Conservation (phyloP, 805 yeast species). For the Yarrowia bubula region DNA sequence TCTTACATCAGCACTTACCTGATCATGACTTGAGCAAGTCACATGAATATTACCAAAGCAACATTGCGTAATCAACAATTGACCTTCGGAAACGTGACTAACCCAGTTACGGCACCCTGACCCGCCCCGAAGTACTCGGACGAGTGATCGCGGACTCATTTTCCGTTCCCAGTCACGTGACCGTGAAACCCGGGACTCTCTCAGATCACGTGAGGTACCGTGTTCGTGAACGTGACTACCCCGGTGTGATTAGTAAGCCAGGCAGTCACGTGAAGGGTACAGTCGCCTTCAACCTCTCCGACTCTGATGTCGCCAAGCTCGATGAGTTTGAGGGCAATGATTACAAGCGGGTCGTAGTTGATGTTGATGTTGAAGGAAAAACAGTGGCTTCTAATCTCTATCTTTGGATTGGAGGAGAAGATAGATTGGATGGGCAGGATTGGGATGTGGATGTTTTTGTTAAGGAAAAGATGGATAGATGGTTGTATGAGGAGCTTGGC, state of each 20-base stretch:
- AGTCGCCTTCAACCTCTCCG: conserved; percentile 11
- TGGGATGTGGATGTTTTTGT: conserved; percentile 18
- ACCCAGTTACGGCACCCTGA: conserved; percentile 14
- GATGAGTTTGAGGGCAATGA: conserved; percentile 8
- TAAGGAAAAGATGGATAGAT: conserved; percentile 3
- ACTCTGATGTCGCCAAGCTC: background rate
- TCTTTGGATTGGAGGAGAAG: conserved; percentile 18
- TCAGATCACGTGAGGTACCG: background rate
- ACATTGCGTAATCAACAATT: too few species aligned
- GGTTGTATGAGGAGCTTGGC: conserved; percentile 14
- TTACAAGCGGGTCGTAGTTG: background rate
- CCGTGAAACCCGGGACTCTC: background rate
- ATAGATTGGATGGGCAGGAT: conserved; percentile 1
- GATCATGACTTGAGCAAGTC: too few species aligned
- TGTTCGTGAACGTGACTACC: background rate
- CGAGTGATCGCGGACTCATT: conserved; percentile 19
- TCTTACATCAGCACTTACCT: too few species aligned
- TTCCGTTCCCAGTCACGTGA: conserved; percentile 2
- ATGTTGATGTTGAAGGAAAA: background rate
- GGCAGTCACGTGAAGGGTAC: background rate
- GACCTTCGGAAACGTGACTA: background rate
- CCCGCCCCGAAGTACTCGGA: conserved; percentile 16
- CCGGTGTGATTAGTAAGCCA: background rate
- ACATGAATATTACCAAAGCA: too few species aligned
- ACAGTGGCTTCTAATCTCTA: background rate